Percentiles rank a stretch among this genome's conserved stretches.
Conservation (phyloP, 148 eudicot genomes). For the Polygonum maritimum region DNA sequence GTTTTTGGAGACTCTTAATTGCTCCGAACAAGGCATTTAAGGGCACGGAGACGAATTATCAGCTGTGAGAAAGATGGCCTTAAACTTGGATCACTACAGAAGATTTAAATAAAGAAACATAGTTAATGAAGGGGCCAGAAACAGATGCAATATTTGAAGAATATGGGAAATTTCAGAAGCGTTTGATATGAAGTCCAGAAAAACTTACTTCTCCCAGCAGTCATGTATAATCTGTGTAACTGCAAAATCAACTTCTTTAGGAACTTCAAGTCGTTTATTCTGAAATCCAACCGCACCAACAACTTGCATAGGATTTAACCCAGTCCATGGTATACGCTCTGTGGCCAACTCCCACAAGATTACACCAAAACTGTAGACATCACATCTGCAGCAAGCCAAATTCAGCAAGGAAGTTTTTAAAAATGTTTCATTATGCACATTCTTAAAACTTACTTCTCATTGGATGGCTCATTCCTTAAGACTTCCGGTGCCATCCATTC, state of each 20-base stretch:
- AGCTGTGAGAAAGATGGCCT: conserved; percentile 85
- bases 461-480: conserved; percentile 79
- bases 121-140: neutral
- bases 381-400: conserved; percentile 50
- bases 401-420: neutral
- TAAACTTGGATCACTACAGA: conserved; percentile 53
- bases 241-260: conserved; percentile 55
- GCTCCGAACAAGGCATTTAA: conserved; percentile 38
- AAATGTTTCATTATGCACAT: neutral
- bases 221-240: conserved; percentile 67
- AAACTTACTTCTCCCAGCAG: conserved; percentile 87
- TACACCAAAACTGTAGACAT: conserved; percentile 96
- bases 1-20: conserved; percentile 14
- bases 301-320: conserved; percentile 96
- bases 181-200: neutral
- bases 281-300: conserved; percentile 98
- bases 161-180: neutral
- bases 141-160: neutral
- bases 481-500: conserved; percentile 99
- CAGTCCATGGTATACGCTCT: conserved; percentile 78
- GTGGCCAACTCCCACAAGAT: conserved; percentile 92
- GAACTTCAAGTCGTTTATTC: conserved; percentile 64
- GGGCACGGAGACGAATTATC: conserved; percentile 62
- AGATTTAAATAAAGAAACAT: neutral
- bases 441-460: conserved; percentile 72